Conservation (phyloP, 2,329 filamentous ascomycete species). For the Zymoseptoria ardabiliae region DNA sequence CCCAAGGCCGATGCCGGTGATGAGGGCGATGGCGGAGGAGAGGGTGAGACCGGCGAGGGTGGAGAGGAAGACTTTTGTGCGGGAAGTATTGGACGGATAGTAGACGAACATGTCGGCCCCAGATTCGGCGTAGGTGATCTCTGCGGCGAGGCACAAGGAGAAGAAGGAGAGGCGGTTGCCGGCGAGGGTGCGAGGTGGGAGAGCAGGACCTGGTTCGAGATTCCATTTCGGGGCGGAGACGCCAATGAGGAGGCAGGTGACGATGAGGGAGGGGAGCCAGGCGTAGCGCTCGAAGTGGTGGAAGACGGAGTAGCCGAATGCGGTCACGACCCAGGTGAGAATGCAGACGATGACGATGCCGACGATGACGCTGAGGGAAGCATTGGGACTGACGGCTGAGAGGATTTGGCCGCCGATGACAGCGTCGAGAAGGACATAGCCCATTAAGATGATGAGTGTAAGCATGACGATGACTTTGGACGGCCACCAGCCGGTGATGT, state of each 20-base stretch:
- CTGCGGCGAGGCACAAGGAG: conserved; percentile 57
- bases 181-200: conserved; percentile 41
- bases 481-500: conserved; percentile 59
- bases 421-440: conserved; percentile 56
- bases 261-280: conserved; percentile 56
- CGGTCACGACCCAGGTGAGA: conserved; percentile 57
- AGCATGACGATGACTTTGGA: conserved; percentile 56
- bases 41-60: conserved; percentile 50
- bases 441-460: conserved; percentile 53
- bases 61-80: conserved; percentile 48
- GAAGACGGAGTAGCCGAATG: conserved; percentile 61
- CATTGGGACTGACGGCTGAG: conserved; percentile 53
- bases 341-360: conserved; percentile 60
- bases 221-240: conserved; percentile 56
- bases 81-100: conserved; percentile 48
- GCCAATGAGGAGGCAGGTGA: conserved; percentile 55
- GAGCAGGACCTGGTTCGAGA: conserved; percentile 40
- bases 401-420: conserved; percentile 63
- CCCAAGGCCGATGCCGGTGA: conserved; percentile 56
- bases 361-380: conserved; percentile 55
- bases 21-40: conserved; percentile 55
- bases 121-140: conserved; percentile 55
- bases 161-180: conserved; percentile 62
- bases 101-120: conserved; percentile 65
- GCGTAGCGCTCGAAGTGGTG: conserved; percentile 63